Evolutionary conservation across 306 rosid genomes (phyloP).

Genomic region (Corylus heterophylla): DNA sequence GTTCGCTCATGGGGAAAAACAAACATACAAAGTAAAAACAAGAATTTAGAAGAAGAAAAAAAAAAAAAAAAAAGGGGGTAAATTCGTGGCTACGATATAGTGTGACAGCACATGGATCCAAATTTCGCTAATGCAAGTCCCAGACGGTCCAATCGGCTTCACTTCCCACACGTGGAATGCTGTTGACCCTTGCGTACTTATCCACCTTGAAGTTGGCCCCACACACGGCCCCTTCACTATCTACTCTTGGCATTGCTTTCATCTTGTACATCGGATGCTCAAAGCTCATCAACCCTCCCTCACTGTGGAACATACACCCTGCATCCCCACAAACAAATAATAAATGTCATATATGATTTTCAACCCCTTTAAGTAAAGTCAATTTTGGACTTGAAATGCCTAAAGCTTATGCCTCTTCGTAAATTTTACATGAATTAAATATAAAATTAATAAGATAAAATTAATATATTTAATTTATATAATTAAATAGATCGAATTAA

Average conservation of each 20-base stretch:
- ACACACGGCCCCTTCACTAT: slow-evolving; percentile 92
- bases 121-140: slow-evolving; percentile 44
- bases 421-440: too few species aligned
- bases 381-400: too few species aligned
- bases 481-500: too few species aligned
- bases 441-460: too few species aligned
- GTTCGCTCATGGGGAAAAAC: not conserved
- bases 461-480: too few species aligned
- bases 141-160: slow-evolving; percentile 74
- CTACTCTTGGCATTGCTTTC: slow-evolving; percentile 94
- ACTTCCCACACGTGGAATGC: slow-evolving; percentile 91
- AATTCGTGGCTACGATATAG: not conserved
- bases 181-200: slow-evolving; percentile 66
- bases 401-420: too few species aligned
- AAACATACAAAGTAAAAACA: not conserved
- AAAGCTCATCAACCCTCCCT: slow-evolving; percentile 88
- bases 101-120: not conserved
- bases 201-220: slow-evolving; percentile 95
- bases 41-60: not conserved
- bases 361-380: too few species aligned
- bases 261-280: slow-evolving; percentile 96
- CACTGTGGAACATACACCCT: slow-evolving; percentile 95
- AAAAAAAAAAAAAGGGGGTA: not conserved
- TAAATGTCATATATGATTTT: too few species aligned
- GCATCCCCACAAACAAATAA: too few species aligned